Evolutionary conservation across 73 alveolate genomes (phyloP), one percentile per base, ranked within the genome.

Genomic region (Effrenium voratum): DNA sequence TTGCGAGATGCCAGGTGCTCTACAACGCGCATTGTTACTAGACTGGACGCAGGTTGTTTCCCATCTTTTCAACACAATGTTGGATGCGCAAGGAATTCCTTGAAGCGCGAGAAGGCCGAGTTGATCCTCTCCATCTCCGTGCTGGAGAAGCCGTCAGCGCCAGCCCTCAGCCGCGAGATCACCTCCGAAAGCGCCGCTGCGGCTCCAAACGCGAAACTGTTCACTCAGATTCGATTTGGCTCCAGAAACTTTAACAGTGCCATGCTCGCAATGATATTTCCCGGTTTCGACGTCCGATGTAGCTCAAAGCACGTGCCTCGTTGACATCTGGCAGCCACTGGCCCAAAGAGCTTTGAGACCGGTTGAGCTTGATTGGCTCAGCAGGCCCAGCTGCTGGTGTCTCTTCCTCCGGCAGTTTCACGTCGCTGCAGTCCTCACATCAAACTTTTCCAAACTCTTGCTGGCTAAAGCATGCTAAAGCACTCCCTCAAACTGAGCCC

Each of bases 61-160:
- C n/a, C n/a, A n/a, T n/a, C n/a, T n/a, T n/a, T n/a, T n/a, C n/a
- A n/a, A n/a, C n/a, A n/a, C n/a, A n/a, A n/a, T n/a, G n/a, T n/a
- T n/a, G n/a, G n/a, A n/a, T n/a, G n/a, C n/a, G n/a, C n/a, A n/a
- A n/a, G n/a, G n/a, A n/a, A n/a, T 36, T 85, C 82, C 84, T 57
- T 68, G 75, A 82, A 82, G 57, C 97, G 97, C 57, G 32, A 57
- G 87, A 90, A 90, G 36, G 97, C 97, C 32, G 86, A 68, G 81
- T 90, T 79, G 97, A 90, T 90, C n/a, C 97, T 86, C 44, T 90
- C 97, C 87, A 90, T 26, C 83, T 90, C 97, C 12, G 97, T 90
- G 97, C 88, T 45, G 36, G 97, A 90, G 43, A 90, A 90, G 34
- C 97, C 97, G 10, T 90, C 97, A 8, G 97, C 97, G 32, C 97